A percentile compares a stretch with the other conserved stretches of the same genome.
Evolutionary conservation across 371 early-diverging fungal species (phyloP).

Genomic region (Rhizopus sp.): DNA sequence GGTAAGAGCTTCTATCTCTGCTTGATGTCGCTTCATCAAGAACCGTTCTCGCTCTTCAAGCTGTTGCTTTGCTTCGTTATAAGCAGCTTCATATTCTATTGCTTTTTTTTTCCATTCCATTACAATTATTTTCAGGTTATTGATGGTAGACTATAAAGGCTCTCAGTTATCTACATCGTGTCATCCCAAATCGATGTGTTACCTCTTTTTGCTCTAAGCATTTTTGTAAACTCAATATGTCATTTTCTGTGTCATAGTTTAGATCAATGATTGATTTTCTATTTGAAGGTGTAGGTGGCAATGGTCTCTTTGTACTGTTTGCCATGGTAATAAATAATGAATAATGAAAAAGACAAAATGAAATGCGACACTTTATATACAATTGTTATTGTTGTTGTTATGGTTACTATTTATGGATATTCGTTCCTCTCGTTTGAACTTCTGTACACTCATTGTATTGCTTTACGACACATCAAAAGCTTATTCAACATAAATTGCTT

Average conservation of each 20-base stretch:
- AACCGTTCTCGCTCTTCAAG: slow-evolving; percentile 19
- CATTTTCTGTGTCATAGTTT: slow-evolving; percentile 8
- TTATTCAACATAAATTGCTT: too few relatives aligned
- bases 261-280: slow-evolving; percentile 20
- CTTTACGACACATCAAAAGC: too few relatives aligned
- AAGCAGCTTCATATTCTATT: slow-evolving; percentile 13
- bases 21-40: slow-evolving; percentile 21
- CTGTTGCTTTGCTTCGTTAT: slow-evolving; percentile 6
- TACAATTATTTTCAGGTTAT: slow-evolving; percentile 20
- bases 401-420: too few relatives aligned
- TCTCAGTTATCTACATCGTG: too few relatives aligned
- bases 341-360: too few relatives aligned
- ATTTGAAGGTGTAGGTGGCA: slow-evolving; percentile 21
- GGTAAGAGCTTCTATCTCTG: slow-evolving; percentile 21
- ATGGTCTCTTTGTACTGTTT: slow-evolving; percentile 6
- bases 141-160: slow-evolving; percentile 7
- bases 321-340: too few relatives aligned
- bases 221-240: slow-evolving; percentile 14
- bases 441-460: too few relatives aligned
- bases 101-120: slow-evolving; percentile 28
- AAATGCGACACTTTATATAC: too few relatives aligned
- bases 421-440: too few relatives aligned
- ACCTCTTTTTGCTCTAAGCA: slow-evolving; percentile 23
- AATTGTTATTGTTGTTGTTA: too few relatives aligned
- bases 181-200: background rate